These are phyloP conservation scores for Phytophthora vignae DNA, from an alignment of 352 stramenopile species.

Conservation along the genomic window DNA sequence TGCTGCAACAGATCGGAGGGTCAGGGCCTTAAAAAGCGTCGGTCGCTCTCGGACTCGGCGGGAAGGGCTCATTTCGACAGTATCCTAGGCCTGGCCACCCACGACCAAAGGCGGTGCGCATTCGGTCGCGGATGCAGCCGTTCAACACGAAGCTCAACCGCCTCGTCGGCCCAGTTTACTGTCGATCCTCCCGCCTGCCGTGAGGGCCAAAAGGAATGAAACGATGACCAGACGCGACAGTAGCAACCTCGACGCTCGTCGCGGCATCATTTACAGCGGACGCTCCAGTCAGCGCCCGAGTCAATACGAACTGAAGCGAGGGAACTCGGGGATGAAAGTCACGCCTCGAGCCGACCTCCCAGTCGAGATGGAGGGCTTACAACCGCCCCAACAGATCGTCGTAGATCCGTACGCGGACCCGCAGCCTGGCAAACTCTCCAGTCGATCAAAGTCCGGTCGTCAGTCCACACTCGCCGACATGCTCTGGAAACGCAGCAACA, in stretches of 20 bases:
- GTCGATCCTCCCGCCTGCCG: neutral
- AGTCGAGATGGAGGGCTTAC: neutral
- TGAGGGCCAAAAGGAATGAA: neutral
- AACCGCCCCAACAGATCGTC: neutral
- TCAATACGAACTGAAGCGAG: neutral
- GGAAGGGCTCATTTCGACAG: neutral
- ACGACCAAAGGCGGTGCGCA: neutral
- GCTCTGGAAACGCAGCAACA: conserved; percentile 8
- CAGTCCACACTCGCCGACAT: neutral
- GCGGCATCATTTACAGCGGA: neutral
- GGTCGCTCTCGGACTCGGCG: neutral
- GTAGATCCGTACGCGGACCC: neutral
- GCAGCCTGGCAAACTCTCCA: neutral
- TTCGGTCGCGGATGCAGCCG: neutral
- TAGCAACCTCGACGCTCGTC: neutral
- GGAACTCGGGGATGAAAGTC: neutral
- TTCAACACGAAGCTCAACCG: neutral
- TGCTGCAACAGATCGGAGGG: neutral
- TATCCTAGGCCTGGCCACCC: neutral
- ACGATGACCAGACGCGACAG: neutral
- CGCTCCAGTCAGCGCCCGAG: neutral
- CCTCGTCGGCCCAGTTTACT: neutral
- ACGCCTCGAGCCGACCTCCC: neutral
- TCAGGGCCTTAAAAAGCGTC: neutral
- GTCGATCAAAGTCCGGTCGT: neutral